Evolutionary conservation across 805 yeast species (phyloP), one percentile per base, ranked within the genome.

Genomic region (Allodekkera sacchari): DNA sequence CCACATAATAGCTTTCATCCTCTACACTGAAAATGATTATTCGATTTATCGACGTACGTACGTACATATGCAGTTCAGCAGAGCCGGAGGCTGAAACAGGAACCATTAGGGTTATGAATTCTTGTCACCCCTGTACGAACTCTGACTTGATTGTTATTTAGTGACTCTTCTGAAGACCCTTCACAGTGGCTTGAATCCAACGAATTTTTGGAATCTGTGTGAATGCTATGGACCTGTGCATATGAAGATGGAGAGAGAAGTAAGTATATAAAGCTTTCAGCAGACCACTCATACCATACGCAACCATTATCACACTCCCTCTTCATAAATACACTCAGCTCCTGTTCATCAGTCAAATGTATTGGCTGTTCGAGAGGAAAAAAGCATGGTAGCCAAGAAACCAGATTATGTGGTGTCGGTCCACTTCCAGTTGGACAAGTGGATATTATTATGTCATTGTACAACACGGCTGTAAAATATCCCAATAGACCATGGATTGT

Each of bases 401-500:
- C 54, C 45, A 77, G 44, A 34, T 64, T 65, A 14, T 38, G 39
- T 5, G 61, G 60, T 3, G 59, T 46, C 2, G 80, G 64, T 10
- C 49, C 48, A 10, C 42, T 18, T 3, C 44, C 45, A 0, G 44
- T 44, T 38, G 77, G 75, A 20, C 59, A 53, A 11, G 68, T 77
- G 18, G 80, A 69, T 4, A 83, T 57, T 7, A 49, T 48, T 16
- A 77, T 60, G 28, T 74, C 78, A 1, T 67, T 71, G 50, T 75
- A 83, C n/a, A 87, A 61, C 3, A 56, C 68, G 0, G 92, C 77
- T n/a, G 65, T 66, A 47, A 88, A 88, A 47, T 63, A 77, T 0
- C 96, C 96, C 4, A 74, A 60, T 22, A 87, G 51, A 0, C 89
- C 95, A 50, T 84, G 88, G 3, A 83, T 52, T 13, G 66, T 67